Evolutionary conservation across 768 basidiomycete species (phyloP).

Genomic region (Naganishia antarctica): DNA sequence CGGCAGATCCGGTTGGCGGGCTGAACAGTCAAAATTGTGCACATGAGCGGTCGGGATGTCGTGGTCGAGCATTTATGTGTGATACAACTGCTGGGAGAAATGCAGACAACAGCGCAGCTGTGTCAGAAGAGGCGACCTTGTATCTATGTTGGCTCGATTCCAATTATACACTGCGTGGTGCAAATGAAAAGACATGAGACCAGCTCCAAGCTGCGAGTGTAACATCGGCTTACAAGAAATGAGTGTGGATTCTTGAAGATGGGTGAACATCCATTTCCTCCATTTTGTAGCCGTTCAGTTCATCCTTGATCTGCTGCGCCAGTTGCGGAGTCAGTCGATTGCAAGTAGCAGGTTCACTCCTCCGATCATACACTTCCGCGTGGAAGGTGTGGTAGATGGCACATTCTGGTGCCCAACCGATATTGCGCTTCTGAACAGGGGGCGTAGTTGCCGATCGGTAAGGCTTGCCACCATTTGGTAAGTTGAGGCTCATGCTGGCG

Average conservation of each 20-base stretch:
- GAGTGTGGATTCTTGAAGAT: slow-evolving; percentile 70
- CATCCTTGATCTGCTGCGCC: slow-evolving; percentile 84
- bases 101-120: slow-evolving; percentile 13
- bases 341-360: slow-evolving; percentile 95
- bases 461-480: slow-evolving; percentile 6
- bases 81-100: background rate
- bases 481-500: slow-evolving; percentile 46
- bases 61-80: background rate
- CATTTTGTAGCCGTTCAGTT: slow-evolving; percentile 94
- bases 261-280: slow-evolving; percentile 99
- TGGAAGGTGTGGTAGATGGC: slow-evolving; percentile 98
- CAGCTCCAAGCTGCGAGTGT: background rate
- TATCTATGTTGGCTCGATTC: background rate
- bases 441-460: slow-evolving; percentile 61
- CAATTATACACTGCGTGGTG: background rate
- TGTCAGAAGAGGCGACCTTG: background rate
- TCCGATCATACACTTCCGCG: slow-evolving; percentile 79
- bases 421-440: slow-evolving; percentile 57
- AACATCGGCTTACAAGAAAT: slow-evolving; percentile 39
- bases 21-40: no score
- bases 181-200: background rate
- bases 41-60: background rate
- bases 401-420: slow-evolving; percentile 85
- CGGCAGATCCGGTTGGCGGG: no score
- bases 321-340: slow-evolving; percentile 89